Evolutionary conservation across 257 asterid species (phyloP).

Genomic region (Salvia splendens): DNA sequence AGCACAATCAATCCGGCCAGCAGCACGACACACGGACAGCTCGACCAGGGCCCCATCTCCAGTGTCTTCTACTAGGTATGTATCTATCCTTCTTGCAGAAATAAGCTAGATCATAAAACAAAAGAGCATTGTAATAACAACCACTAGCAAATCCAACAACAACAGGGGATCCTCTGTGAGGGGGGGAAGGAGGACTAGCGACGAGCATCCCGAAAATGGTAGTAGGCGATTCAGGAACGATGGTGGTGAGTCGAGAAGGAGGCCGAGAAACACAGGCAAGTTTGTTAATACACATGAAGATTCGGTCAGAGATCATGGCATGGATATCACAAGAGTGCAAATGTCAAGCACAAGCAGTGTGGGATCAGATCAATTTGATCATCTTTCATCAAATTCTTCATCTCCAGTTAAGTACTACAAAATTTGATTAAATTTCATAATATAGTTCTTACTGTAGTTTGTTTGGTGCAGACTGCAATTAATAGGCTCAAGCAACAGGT

Average conservation of each 20-base stretch:
- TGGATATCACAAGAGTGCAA: slow-evolving; percentile 38
- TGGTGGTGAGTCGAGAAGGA: slow-evolving; percentile 24
- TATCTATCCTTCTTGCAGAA: not conserved
- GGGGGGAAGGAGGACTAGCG: slow-evolving; percentile 36
- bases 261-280: slow-evolving; percentile 29
- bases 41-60: slow-evolving; percentile 29
- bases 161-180: slow-evolving; percentile 40
- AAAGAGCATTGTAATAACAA: not conserved
- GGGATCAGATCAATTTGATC: slow-evolving; percentile 27
- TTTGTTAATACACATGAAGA: slow-evolving; percentile 31
- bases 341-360: slow-evolving; percentile 27
- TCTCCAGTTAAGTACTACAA: slow-evolving; percentile 37
- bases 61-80: slow-evolving; percentile 30
- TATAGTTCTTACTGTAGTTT: not conserved
- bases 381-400: slow-evolving; percentile 23
- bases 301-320: slow-evolving; percentile 22
- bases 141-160: not conserved
- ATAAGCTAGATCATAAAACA: too few species aligned
- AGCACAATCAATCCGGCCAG: slow-evolving; percentile 60
- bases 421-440: not conserved
- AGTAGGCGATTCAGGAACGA: slow-evolving; percentile 16
- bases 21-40: slow-evolving; percentile 37
- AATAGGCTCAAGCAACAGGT: slow-evolving; percentile 62
- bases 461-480: slow-evolving; percentile 39
- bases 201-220: slow-evolving; percentile 19